Conservation (phyloP, 768 basidiomycete genomes). For the Hortiboletus flavorubellus region DNA sequence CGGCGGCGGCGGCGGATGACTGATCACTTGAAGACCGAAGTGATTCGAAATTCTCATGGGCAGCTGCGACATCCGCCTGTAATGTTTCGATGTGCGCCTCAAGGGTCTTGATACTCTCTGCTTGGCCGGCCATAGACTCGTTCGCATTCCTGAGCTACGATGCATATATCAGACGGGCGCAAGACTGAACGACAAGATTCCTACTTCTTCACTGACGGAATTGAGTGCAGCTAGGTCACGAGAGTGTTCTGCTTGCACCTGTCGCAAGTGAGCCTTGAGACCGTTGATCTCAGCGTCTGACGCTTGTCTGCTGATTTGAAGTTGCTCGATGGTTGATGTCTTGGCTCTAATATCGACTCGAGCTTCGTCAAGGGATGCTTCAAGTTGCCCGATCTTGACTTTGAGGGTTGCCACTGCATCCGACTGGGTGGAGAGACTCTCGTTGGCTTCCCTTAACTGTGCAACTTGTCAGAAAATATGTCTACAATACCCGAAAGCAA, state of each 20-base stretch:
- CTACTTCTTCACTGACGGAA: constrained; percentile 50
- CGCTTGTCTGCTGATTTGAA: constrained; percentile 47
- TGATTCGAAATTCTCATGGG: constrained; percentile 51
- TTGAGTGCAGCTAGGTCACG: constrained; percentile 34
- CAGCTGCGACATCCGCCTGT: constrained; percentile 46
- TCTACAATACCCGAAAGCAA: neutral
- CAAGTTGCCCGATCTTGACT: constrained; percentile 46
- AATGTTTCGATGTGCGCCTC: constrained; percentile 49
- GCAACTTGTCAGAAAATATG: neutral
- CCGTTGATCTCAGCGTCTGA: constrained; percentile 49
- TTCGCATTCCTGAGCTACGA: constrained; percentile 53
- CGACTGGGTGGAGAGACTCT: constrained; percentile 52
- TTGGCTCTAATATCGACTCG: constrained; percentile 49
- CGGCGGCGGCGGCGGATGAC: constrained; percentile 40
- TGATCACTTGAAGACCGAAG: constrained; percentile 47
- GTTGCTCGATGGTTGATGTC: constrained; percentile 38
- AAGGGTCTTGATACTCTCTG: constrained; percentile 44
- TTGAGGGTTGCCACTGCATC: constrained; percentile 51
- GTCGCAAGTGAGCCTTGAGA: constrained; percentile 39
- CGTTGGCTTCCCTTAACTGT: constrained; percentile 60
- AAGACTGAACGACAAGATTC: constrained; percentile 9
- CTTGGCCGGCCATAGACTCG: constrained; percentile 38
- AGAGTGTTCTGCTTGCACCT: constrained; percentile 31
- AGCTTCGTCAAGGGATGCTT: constrained; percentile 46
- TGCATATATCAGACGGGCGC: constrained; percentile 1